A percentile compares a stretch with the other conserved stretches of the same genome.
phyloP scores from a whole-genome alignment of 352 stramenopile species.

The Phytophthora chlamydospora region DNA sequence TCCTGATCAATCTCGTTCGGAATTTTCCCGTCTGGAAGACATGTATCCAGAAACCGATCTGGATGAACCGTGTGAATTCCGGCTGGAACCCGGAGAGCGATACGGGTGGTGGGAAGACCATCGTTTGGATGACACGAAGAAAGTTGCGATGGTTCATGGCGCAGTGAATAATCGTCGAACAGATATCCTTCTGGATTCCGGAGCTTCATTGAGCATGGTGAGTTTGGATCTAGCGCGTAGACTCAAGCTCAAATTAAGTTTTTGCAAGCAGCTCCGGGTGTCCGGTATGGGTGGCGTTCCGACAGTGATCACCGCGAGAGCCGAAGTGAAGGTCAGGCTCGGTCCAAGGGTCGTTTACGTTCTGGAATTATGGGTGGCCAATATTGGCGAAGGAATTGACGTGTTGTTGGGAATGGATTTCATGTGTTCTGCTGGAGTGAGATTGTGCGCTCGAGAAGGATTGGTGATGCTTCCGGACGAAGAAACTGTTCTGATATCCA shows the following conservation, averaged over 20 bases:
- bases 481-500: conserved; percentile 3
- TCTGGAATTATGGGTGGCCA: conserved; percentile 20
- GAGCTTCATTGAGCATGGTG: conserved; percentile 22
- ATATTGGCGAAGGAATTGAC: conserved; percentile 30
- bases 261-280: not conserved
- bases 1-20: not conserved
- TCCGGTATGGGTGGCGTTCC: conserved; percentile 10
- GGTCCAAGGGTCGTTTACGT: conserved; percentile 17
- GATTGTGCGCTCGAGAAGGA: not conserved
- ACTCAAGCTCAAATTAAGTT: conserved; percentile 10
- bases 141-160: conserved; percentile 3
- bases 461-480: conserved; percentile 1
- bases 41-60: not conserved
- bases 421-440: conserved; percentile 28
- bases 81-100: conserved; percentile 9
- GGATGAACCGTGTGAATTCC: conserved; percentile 6
- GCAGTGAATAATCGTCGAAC: conserved; percentile 24
- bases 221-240: conserved; percentile 25
- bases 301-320: conserved; percentile 11
- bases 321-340: conserved; percentile 27
- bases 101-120: conserved; percentile 14
- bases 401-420: conserved; percentile 37
- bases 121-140: not conserved
- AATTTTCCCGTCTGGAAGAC: not conserved
- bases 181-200: too few relatives aligned